phyloP scores from a whole-genome alignment of 345 rosid genomes.

The Acer campestre region DNA sequence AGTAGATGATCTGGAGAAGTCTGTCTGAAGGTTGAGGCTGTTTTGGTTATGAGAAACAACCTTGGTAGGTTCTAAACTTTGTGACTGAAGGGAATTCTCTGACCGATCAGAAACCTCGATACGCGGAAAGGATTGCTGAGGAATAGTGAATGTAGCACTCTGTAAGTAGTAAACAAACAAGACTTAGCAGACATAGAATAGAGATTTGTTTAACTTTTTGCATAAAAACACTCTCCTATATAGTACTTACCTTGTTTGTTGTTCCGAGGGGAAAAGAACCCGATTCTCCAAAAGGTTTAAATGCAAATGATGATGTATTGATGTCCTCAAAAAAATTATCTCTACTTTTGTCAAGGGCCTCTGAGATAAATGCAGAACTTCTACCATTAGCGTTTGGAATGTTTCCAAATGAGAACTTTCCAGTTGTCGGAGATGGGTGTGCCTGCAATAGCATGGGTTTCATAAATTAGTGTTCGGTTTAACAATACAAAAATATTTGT shows the following conservation, averaged over 20 bases:
- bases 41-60: slow-evolving; percentile 42
- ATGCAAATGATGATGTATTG: slow-evolving; percentile 67
- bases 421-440: slow-evolving; percentile 93
- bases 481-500: neutral
- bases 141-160: slow-evolving; percentile 28
- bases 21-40: slow-evolving; percentile 38
- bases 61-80: slow-evolving; percentile 37
- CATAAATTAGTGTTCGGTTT: slow-evolving; percentile 6
- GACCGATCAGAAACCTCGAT: slow-evolving; percentile 53
- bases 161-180: slow-evolving; percentile 23
- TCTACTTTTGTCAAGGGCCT: slow-evolving; percentile 51
- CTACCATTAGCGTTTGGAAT: slow-evolving; percentile 44
- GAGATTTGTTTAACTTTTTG: neutral
- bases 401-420: slow-evolving; percentile 59
- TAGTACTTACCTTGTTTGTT: slow-evolving; percentile 46
- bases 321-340: slow-evolving; percentile 61
- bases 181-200: neutral
- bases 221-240: neutral
- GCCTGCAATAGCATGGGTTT: slow-evolving; percentile 50
- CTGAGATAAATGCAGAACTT: slow-evolving; percentile 34
- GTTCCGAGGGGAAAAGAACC: slow-evolving; percentile 51
- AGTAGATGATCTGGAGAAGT: slow-evolving; percentile 40
- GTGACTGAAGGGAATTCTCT: slow-evolving; percentile 49
- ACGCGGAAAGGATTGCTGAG: slow-evolving; percentile 51
- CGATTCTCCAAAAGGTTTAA: slow-evolving; percentile 63